Base-by-base conservation (phyloP, 2,329 filamentous ascomycete species). In the Ceratocystis huliohia region DNA sequence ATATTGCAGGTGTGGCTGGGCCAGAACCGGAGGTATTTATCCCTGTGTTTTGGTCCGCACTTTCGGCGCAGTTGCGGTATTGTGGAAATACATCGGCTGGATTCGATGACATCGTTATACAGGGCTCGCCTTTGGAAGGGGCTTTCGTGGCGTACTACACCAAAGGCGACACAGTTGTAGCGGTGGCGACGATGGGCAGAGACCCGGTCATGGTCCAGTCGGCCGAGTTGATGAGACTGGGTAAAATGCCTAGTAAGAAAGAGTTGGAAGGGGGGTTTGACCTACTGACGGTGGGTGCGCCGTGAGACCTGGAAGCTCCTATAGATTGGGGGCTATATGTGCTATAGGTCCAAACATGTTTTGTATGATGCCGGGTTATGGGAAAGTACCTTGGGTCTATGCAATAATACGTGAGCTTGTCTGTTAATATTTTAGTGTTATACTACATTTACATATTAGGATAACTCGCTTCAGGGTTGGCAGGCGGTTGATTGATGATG, bases 11-110 rank as follows among this genome's bases (percentile, higher is more conserved):
- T 71, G 82, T 87, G 0, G 80, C 81, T 69, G 80, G 85, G 0
- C 85, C 88, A 71, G 61, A 57, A 37, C 64, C 66, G 1, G 46
- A 41, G 30, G 80, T 84, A 1, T 96, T 96, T 76, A 93, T 94
- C 67, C 94, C 94, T 0, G 84, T 99, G 63, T 99, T 99, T 80
- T 99, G 94, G 94, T 96, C 91, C 1, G 94, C 94, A 0, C 78
- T 99, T 4, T 91, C 92, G 4, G 83, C 86, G 5, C 94, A 99
- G 77, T 76, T 99, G 72, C 84, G 94, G 59, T 99, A 99, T 80
- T 96, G 91, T 73, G 94, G 94, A 13, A 94, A 93, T 78, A 91
- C 92, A 0, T 71, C 69, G 0, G 83, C 84, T 65, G 93, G 93
- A 0, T 97, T 84, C 78, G 94, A 99, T 73, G 91, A 95, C 71